Base-by-base conservation (phyloP, 2,329 filamentous ascomycete species). In the Hirsutella minnesotensis region DNA sequence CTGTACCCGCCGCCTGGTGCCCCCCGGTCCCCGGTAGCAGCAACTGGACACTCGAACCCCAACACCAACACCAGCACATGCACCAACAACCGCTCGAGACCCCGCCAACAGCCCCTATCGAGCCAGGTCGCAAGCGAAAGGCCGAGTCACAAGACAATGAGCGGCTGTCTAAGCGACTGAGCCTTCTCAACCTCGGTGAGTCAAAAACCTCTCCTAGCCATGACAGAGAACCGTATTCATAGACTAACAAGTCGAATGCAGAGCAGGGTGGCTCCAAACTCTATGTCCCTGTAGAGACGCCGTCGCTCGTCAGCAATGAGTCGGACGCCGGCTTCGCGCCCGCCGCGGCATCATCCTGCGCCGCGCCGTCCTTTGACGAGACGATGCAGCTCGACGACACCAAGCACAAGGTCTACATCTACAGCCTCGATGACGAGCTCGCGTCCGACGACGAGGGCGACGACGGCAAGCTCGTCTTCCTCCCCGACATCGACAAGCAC, bases 371-470 rank as follows among this genome's bases (percentile, higher is more conserved):
- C 49, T 47, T 41, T 41, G 50, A 39, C 56, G 57, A 18, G 66
- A 76, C 48, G 44, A 95, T 96, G 90, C 75, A 83, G 44, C 60
- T 96, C 47, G 89, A 96, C 64, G 82, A 95, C 63, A 82, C 85
- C 27, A 84, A 85, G 54, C 73, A 94, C 66, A 86, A 83, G 56
- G 79, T 95, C 46, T 95, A 92, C 70, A 88, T 98, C 53, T 82
- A 89, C 68, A 81, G 94, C 62, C 71, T 98, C 9, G 88, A 94
- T 57, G 83, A 83, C 53, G 90, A 96, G 64, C 75, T 96, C 27
- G 81, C 82, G 15, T 67, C 66, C 8, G 64, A 63, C 46, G 62
- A 51, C 51, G 58, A 61, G 12, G 48, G 47, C 44, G 70, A 73
- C 47, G 69, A 75, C 19, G 73, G 75, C 51, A 73, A 69, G 50